These are phyloP conservation scores for Russula virescens DNA, from an alignment of 768 basidiomycete genomes.

Conservation along the genomic window DNA sequence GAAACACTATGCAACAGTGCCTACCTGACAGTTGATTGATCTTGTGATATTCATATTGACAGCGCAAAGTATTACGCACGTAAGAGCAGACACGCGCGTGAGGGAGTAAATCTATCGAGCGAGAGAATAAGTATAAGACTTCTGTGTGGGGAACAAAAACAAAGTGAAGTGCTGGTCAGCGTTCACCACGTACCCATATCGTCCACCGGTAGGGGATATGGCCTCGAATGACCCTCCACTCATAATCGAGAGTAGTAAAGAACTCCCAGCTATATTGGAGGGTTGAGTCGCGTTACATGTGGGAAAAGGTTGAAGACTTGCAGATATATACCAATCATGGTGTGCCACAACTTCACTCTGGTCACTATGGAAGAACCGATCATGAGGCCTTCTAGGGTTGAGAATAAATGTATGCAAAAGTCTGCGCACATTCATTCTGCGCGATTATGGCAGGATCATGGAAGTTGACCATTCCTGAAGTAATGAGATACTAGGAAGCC, in stretches of 20 bases:
- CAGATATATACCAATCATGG: background rate
- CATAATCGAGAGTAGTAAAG: no score
- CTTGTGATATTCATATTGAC: background rate
- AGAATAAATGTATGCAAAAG: no score
- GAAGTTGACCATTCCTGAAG: no score
- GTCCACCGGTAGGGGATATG: no score
- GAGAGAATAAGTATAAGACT: background rate
- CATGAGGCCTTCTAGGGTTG: no score
- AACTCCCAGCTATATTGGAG: no score
- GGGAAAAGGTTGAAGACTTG: background rate
- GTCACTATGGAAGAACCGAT: background rate
- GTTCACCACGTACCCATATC: background rate
- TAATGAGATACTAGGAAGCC: no score
- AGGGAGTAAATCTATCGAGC: slow-evolving; percentile 11
- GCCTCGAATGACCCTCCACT: no score
- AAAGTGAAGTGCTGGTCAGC: no score
- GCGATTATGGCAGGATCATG: no score
- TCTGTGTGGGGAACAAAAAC: background rate
- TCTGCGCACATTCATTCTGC: no score
- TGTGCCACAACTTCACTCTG: background rate
- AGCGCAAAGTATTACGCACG: background rate
- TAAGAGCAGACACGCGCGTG: background rate
- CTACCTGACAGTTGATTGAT: slow-evolving; percentile 11
- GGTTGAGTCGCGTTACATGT: no score
- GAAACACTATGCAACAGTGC: background rate